Evolutionary conservation across 108 stramenopile species (phyloP).

Genomic region (Schizochytrium sp.): DNA sequence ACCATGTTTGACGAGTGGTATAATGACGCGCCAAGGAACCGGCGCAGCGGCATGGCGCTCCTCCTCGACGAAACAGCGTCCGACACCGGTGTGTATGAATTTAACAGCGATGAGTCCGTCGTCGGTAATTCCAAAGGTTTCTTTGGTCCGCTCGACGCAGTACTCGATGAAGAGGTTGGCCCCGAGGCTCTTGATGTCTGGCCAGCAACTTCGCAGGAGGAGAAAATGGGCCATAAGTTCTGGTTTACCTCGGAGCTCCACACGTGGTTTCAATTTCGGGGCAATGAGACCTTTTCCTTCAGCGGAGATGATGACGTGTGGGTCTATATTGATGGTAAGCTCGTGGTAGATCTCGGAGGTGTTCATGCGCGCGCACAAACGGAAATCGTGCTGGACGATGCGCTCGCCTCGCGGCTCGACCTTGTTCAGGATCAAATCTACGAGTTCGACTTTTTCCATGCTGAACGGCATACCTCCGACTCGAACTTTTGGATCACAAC

Average conservation of each 20-base stretch:
- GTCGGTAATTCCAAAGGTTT: background rate
- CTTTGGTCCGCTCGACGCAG: background rate
- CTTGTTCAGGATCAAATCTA: background rate
- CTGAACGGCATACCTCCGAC: background rate
- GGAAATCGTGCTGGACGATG: background rate
- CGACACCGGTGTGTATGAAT: background rate
- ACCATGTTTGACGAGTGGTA: background rate
- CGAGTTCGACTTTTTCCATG: background rate
- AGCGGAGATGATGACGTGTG: background rate
- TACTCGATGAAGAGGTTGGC: background rate
- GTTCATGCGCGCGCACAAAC: background rate
- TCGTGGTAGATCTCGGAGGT: background rate
- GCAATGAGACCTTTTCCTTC: background rate
- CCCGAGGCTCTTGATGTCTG: background rate
- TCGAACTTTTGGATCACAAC: constrained; percentile 1
- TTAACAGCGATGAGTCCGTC: background rate
- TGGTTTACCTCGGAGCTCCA: background rate
- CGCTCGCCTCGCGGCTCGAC: background rate
- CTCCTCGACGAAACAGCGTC: background rate
- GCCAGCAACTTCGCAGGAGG: background rate
- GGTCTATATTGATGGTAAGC: background rate
- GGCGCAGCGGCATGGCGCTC: background rate
- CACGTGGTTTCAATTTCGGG: background rate
- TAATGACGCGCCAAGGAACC: background rate
- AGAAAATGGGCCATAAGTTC: background rate